Conservation (phyloP, 176 grass and related monocot genomes). For the Tillandsia leiboldiana region DNA sequence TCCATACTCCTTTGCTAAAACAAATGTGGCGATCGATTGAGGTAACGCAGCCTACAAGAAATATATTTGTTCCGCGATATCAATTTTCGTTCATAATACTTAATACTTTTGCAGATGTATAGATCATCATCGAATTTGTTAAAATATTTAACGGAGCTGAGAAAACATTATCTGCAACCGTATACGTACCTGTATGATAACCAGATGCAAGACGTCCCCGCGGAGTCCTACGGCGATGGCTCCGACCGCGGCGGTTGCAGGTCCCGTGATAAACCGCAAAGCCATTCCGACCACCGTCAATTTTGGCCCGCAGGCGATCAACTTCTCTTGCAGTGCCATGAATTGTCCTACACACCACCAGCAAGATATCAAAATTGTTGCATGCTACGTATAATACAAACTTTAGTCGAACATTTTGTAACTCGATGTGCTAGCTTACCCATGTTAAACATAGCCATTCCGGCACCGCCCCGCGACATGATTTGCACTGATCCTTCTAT, state of each 20-base stretch:
- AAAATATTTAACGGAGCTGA: too few species aligned
- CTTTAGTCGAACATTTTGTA: not conserved
- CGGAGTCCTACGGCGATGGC: constrained; percentile 40
- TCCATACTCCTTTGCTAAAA: constrained; percentile 74
- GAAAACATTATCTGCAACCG: constrained; percentile 13
- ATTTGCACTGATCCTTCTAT: constrained; percentile 62
- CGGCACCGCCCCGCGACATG: constrained; percentile 59
- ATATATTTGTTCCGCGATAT: not conserved
- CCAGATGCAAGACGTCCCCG: constrained; percentile 41
- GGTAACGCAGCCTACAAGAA: constrained; percentile 54
- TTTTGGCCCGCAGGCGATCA: constrained; percentile 42
- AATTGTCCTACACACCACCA: constrained; percentile 29
- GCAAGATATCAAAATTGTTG: not conserved
- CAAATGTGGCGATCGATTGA: constrained; percentile 61
- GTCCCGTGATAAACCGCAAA: constrained; percentile 46
- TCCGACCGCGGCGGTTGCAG: constrained; percentile 35
- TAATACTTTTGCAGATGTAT: not conserved
- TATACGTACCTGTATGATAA: constrained; percentile 49
- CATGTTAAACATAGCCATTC: constrained; percentile 79
- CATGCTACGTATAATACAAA: not conserved
- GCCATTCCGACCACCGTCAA: constrained; percentile 49
- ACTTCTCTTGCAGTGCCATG: constrained; percentile 65
- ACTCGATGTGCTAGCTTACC: constrained; percentile 12
- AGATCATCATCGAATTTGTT: not conserved
- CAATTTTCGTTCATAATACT: not conserved